Evolutionary conservation across 2,329 filamentous ascomycete species (phyloP).

Genomic region (Beauveria scarabaeidicola): DNA sequence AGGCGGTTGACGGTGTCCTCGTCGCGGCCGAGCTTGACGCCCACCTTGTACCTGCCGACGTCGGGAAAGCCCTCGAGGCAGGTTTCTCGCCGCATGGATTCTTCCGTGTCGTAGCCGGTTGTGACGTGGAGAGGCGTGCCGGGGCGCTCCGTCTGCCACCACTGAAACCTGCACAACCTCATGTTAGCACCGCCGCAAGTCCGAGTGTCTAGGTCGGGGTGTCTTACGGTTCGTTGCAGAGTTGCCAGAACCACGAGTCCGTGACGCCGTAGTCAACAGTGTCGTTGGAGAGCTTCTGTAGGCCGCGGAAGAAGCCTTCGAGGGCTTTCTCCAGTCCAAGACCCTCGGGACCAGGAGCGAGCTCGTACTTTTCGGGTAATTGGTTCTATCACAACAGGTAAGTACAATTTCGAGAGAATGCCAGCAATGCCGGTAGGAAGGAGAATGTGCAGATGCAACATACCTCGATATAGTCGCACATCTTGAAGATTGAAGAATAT

Average conservation of each 20-base stretch:
- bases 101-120: background rate
- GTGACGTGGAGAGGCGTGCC: background rate
- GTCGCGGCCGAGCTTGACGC: constrained; percentile 30
- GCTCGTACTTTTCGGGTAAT: background rate
- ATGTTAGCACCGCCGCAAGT: background rate
- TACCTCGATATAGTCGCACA: constrained; percentile 27
- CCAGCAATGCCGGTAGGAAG: background rate
- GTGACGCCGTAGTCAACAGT: background rate
- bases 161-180: background rate
- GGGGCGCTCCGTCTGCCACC: background rate
- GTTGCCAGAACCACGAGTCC: background rate
- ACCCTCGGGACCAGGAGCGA: background rate
- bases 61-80: background rate
- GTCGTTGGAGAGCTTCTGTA: background rate
- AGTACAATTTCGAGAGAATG: background rate
- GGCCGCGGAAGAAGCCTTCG: background rate
- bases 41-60: background rate
- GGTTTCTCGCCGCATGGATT: background rate
- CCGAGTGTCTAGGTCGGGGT: background rate
- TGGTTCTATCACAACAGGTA: background rate
- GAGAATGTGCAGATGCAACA: background rate
- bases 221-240: constrained; percentile 5
- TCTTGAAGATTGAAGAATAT: constrained; percentile 27
- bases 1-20: constrained; percentile 24
- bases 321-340: background rate